Conservation (phyloP, 208 protist species). For the Wallacemonas rigidus region DNA sequence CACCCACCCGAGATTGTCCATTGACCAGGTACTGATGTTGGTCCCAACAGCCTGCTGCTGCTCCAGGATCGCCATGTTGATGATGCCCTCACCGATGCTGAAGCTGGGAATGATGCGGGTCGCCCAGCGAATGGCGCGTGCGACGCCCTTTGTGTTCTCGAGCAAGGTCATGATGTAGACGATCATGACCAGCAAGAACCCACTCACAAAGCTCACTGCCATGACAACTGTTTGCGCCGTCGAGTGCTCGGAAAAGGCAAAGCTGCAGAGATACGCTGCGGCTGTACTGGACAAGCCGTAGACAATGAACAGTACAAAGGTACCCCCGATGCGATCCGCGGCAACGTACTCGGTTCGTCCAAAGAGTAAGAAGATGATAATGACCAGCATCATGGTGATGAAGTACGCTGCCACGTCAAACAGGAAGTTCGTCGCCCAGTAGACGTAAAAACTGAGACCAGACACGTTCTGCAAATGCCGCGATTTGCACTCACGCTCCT, state of each 20-base stretch:
- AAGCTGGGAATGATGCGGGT: constrained; percentile 40
- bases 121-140: constrained; percentile 25
- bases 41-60: constrained; percentile 12
- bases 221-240: constrained; percentile 41
- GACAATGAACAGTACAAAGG: constrained; percentile 29
- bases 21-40: constrained; percentile 11
- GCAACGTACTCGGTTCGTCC: constrained; percentile 35
- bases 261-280: constrained; percentile 28
- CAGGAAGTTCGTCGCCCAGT: constrained; percentile 64
- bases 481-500: constrained; percentile 75
- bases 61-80: constrained; percentile 34
- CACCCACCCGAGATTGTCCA: constrained; percentile 28
- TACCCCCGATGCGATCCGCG: constrained; percentile 20
- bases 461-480: constrained; percentile 82
- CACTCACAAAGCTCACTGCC: constrained; percentile 38
- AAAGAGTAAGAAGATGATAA: constrained; percentile 35
- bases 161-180: constrained; percentile 32
- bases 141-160: constrained; percentile 24
- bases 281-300: constrained; percentile 30
- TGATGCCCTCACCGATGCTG: constrained; percentile 51
- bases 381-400: constrained; percentile 39
- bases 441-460: constrained; percentile 61
- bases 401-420: constrained; percentile 45
- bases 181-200: constrained; percentile 44
- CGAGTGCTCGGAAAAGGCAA: constrained; percentile 42